Evolutionary conservation across 148 eudicot species (phyloP).

Genomic region (Chenopodium suecicum): DNA sequence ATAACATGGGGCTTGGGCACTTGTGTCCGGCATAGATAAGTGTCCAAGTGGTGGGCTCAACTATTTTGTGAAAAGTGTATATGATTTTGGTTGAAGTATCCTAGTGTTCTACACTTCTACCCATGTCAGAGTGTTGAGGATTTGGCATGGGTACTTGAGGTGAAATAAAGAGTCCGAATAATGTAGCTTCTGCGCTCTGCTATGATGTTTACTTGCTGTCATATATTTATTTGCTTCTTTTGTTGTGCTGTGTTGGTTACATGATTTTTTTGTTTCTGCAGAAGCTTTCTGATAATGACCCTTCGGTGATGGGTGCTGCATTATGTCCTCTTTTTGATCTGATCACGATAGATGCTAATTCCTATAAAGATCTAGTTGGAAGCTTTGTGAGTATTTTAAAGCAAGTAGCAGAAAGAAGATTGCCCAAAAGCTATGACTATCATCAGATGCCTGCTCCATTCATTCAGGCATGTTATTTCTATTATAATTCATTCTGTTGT

Average conservation of each 20-base stretch:
- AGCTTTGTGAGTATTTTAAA: conserved; percentile 94
- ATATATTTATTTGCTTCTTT: conserved; percentile 1
- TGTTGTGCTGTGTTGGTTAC: background rate
- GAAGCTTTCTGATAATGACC: conserved; percentile 95
- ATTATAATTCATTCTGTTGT: background rate
- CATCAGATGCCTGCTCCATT: conserved; percentile 99
- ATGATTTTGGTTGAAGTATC: no score
- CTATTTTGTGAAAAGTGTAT: no score
- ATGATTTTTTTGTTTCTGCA: conserved; percentile 37
- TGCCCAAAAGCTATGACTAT: conserved; percentile 94
- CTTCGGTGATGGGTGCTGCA: conserved; percentile 96
- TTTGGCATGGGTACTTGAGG: no score
- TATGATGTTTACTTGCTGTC: background rate
- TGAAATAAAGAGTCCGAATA: no score
- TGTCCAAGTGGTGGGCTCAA: no score
- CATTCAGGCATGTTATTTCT: conserved; percentile 58
- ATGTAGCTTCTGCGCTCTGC: background rate
- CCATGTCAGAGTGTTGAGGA: no score
- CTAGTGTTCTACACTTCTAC: no score
- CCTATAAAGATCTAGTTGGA: conserved; percentile 79
- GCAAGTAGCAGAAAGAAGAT: conserved; percentile 93
- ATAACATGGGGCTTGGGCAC: no score
- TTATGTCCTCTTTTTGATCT: conserved; percentile 92
- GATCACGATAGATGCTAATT: conserved; percentile 59
- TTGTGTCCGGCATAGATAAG: no score